Conservation (phyloP, 306 rosid genomes). For the Corylus heterophylla region DNA sequence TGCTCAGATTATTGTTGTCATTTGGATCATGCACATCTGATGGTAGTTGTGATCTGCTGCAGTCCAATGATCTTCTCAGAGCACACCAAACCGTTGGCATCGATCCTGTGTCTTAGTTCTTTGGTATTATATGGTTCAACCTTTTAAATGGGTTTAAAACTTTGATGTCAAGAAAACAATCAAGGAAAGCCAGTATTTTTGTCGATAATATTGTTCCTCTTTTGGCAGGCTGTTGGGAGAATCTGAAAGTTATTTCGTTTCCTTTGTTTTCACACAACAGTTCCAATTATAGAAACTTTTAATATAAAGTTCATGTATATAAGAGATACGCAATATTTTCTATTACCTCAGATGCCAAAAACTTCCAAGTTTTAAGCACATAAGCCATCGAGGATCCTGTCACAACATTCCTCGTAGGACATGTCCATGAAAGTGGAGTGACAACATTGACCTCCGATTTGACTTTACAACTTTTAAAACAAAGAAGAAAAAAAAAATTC, state of each 20-base stretch:
- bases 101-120: slow-evolving; percentile 19
- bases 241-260: not conserved
- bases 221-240: not conserved
- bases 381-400: not conserved
- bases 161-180: slow-evolving; percentile 23
- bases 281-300: slow-evolving; percentile 15
- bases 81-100: slow-evolving; percentile 42
- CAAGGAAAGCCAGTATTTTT: slow-evolving; percentile 15
- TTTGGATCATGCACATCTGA: slow-evolving; percentile 53
- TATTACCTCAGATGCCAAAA: not conserved
- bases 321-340: not conserved
- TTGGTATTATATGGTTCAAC: slow-evolving; percentile 16
- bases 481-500: no score
- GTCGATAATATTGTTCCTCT: not conserved
- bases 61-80: slow-evolving; percentile 44
- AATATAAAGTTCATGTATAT: no score
- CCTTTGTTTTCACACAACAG: slow-evolving; percentile 2
- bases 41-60: slow-evolving; percentile 34
- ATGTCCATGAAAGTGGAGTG: not conserved
- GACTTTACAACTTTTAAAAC: not conserved
- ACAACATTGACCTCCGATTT: not conserved
- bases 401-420: not conserved
- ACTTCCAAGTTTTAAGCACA: not conserved
- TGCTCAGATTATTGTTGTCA: slow-evolving; percentile 13
- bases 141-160: slow-evolving; percentile 17